Base-by-base conservation (phyloP, 495 filamentous ascomycete species). In the Penicillium verhagenii region DNA sequence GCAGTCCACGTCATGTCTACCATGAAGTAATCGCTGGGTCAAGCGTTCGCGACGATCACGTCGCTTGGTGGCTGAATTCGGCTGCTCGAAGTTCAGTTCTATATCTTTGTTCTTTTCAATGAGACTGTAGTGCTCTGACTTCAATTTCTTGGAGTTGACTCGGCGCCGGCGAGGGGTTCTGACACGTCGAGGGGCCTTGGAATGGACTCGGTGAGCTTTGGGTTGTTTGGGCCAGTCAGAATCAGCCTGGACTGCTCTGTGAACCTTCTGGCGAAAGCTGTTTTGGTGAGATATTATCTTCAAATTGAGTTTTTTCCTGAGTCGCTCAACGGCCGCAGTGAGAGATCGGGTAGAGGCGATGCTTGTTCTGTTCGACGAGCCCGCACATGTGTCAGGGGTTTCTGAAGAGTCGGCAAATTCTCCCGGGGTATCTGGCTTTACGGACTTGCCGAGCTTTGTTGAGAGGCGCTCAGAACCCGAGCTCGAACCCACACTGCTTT, bases 41-140 rank as follows among this genome's bases (percentile, higher is more conserved):
- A 64, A 40, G 16, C 53, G 59, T 38, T 69, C 57, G 2, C 64
- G 62, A 13, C 67, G 57, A 11, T 63, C 57, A 4, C 63, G 67
- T 53, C 65, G 55, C 54, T 68, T 65, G 13, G 65, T 70, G 16
- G 44, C 42, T 5, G 67, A 60, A 20, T 70, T 70, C 1, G 38
- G 13, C n/a, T 69, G 66, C n/a, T 63, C 59, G 18, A 28, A 45
- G 23, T 56, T 42, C 18, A 20, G 26, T 13, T 44, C 44, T 3
- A 18, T 28, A 10, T 29, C 23, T 37, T 6, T 44, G 2, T n/a
- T 9, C n/a, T 10, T 13, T 13, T 51, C 19, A 25, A 9, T 14
- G 25, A 11, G 2, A 33, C 14, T 6, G 6, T 13, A 16, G 13
- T 0, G 13, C 33, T 49, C 18, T 18, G 20, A 8, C 23, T 43